These are phyloP conservation scores for Fomitopsis serialis DNA, from an alignment of 768 basidiomycete species.

Conservation along the genomic window DNA sequence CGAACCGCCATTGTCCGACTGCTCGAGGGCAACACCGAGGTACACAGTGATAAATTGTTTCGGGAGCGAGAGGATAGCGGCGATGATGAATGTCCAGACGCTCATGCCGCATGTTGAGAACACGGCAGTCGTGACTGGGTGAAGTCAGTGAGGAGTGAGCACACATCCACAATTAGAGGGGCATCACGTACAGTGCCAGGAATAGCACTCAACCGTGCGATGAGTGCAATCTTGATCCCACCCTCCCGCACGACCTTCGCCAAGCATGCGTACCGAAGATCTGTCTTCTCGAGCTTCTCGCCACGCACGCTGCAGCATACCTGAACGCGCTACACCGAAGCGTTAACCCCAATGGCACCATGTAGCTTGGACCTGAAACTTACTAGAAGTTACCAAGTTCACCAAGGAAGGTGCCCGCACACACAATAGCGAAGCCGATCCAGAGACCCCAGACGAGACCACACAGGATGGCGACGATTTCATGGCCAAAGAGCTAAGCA, in stretches of 20 bases:
- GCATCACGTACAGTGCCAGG: constrained; percentile 72
- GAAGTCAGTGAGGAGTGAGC: constrained; percentile 3
- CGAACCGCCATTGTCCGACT: constrained; percentile 30
- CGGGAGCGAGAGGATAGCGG: constrained; percentile 78
- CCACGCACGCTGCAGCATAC: constrained; percentile 73
- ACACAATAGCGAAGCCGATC: constrained; percentile 81
- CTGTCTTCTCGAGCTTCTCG: constrained; percentile 51
- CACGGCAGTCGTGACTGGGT: constrained; percentile 76
- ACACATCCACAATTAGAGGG: not conserved
- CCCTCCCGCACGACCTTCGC: constrained; percentile 72
- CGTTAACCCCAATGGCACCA: not conserved
- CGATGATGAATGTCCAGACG: constrained; percentile 69
- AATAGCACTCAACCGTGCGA: constrained; percentile 75
- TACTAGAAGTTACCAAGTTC: constrained; percentile 88
- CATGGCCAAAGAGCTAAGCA: constrained; percentile 79
- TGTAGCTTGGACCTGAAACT: constrained; percentile 23
- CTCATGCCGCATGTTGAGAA: constrained; percentile 89
- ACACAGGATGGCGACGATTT: constrained; percentile 84
- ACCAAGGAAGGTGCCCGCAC: constrained; percentile 77
- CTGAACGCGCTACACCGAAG: constrained; percentile 62
- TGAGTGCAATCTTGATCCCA: constrained; percentile 78
- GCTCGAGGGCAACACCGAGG: constrained; percentile 74
- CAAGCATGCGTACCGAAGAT: constrained; percentile 43
- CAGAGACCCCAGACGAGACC: constrained; percentile 90
- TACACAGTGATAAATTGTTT: constrained; percentile 94